A percentile compares a stretch with the other conserved stretches of the same genome.
Conservation (phyloP, 768 basidiomycete species). For the Nevesoporus exiguus region DNA sequence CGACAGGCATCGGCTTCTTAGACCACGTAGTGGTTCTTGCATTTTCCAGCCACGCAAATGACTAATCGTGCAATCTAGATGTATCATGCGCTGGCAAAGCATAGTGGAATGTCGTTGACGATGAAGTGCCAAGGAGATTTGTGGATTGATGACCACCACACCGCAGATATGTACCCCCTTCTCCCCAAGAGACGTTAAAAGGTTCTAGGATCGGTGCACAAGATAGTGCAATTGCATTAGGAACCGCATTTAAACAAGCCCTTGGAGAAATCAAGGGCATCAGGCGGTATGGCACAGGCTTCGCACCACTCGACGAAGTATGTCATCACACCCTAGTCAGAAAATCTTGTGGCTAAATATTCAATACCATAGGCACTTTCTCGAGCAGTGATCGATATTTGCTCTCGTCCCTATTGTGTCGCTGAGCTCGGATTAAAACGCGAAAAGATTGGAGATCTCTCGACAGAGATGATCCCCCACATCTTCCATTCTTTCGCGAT, state of each 20-base stretch:
- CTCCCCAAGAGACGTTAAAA: conserved; percentile 10
- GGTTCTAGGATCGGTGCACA: conserved; percentile 43
- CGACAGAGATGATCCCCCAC: conserved; percentile 98
- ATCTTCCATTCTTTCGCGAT: conserved; percentile 98
- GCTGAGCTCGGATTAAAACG: conserved; percentile 83
- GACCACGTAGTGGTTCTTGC: conserved; percentile 70
- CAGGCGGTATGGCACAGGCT: conserved; percentile 91
- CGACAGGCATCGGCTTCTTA: conserved; percentile 96
- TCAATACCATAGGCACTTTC: conserved; percentile 73
- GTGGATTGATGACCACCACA: conserved; percentile 98
- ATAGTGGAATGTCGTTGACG: conserved; percentile 87
- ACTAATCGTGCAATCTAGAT: conserved; percentile 53
- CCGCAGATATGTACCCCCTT: conserved; percentile 78
- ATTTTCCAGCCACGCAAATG: not conserved
- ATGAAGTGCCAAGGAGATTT: conserved; percentile 94
- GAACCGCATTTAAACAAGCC: conserved; percentile 90
- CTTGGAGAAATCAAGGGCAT: conserved; percentile 94
- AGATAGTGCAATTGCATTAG: conserved; percentile 85
- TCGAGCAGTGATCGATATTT: conserved; percentile 96
- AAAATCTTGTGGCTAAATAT: not conserved
- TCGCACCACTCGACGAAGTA: conserved; percentile 96
- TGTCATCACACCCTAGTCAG: conserved; percentile 6
- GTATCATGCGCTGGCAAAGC: conserved; percentile 97
- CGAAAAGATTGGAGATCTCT: conserved; percentile 92
- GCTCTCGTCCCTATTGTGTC: conserved; percentile 94